A percentile compares a stretch with the other conserved stretches of the same genome.
Conservation (phyloP, 305 asterid species). For the Fraxinus velutina region DNA sequence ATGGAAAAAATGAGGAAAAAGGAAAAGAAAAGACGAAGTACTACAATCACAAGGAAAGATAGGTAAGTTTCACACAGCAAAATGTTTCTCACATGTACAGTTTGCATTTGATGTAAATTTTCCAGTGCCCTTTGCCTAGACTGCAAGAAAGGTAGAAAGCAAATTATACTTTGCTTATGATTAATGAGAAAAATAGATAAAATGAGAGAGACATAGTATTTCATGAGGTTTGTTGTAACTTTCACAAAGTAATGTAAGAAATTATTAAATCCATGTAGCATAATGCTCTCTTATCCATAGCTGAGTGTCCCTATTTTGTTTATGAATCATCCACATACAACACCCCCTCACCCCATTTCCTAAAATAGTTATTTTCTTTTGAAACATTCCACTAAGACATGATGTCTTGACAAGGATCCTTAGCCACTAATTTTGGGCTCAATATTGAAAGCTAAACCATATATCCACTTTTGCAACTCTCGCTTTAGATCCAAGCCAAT, state of each 20-base stretch:
- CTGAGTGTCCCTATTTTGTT: not conserved
- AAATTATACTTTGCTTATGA: conserved; percentile 13
- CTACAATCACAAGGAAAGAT: conserved; percentile 10
- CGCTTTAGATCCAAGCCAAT: not conserved
- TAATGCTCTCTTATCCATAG: not conserved
- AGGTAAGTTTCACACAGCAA: conserved; percentile 5
- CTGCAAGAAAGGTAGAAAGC: conserved; percentile 45
- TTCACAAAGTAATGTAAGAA: conserved; percentile 14
- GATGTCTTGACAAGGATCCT: not conserved
- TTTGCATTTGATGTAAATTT: conserved; percentile 86
- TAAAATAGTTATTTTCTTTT: not conserved
- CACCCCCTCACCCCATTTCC: not conserved
- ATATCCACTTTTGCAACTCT: not conserved
- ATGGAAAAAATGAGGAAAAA: not conserved
- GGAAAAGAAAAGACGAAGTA: not conserved
- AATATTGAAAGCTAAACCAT: not conserved
- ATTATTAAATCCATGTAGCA: conserved; percentile 15
- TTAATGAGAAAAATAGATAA: conserved; percentile 3
- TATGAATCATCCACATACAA: not conserved
- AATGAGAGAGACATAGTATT: not conserved
- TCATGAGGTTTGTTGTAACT: conserved; percentile 5
- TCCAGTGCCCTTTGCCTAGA: conserved; percentile 94
- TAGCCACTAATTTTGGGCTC: not conserved
- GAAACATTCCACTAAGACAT: not conserved
- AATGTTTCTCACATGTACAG: conserved; percentile 63